Conservation (phyloP, 2,329 filamentous ascomycete species). For the Myriangium duriaei region DNA sequence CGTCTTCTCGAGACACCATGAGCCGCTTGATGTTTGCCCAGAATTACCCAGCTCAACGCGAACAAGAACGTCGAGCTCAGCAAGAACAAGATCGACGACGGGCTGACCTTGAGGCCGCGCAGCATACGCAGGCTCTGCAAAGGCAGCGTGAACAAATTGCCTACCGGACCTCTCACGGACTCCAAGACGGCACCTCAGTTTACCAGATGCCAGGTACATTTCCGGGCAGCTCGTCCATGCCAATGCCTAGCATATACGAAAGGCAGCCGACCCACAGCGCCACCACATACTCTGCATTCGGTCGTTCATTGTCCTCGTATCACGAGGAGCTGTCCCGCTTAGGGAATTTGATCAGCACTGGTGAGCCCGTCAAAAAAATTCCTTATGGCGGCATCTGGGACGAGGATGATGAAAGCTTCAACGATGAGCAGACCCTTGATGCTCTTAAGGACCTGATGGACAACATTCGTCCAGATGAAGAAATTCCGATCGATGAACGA, state of each 20-base stretch:
- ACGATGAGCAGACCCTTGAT: constrained; percentile 43
- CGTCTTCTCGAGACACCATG: too few relatives aligned
- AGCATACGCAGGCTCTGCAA: too few relatives aligned
- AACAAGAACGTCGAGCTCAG: background rate
- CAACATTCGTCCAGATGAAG: constrained; percentile 60
- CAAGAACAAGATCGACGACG: too few relatives aligned
- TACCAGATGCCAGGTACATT: background rate
- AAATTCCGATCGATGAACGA: constrained; percentile 40
- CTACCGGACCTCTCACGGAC: too few relatives aligned
- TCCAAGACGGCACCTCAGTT: background rate
- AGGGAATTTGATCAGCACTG: background rate
- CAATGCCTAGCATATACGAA: constrained; percentile 4
- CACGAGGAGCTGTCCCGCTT: background rate
- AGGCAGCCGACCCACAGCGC: background rate
- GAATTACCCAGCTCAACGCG: background rate
- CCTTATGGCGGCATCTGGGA: constrained; percentile 15
- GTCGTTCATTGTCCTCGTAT: background rate
- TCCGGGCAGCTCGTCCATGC: background rate
- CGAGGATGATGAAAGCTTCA: constrained; percentile 21
- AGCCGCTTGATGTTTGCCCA: background rate
- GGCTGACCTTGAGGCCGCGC: too few relatives aligned
- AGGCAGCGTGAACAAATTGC: too few relatives aligned
- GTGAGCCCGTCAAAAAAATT: background rate
- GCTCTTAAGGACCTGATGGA: constrained; percentile 58
- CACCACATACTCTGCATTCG: too few relatives aligned